Percentiles rank a stretch among this genome's conserved stretches.
Conservation (phyloP, 2,329 filamentous ascomycete species). For the Calonectria hongkongensis region DNA sequence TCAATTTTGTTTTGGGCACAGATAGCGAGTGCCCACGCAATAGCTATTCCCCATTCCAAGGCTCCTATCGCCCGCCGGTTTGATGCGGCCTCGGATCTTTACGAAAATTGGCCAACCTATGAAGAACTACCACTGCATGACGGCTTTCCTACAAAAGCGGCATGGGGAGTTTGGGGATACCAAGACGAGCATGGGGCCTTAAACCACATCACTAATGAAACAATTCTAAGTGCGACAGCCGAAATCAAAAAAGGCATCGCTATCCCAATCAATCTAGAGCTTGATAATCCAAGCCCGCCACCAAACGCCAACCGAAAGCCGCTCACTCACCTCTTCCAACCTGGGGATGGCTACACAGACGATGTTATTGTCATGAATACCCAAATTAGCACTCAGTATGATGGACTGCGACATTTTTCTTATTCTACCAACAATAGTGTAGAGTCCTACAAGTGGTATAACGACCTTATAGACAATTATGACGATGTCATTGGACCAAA, state of each 20-base stretch:
- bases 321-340: slow-evolving; percentile 4
- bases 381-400: slow-evolving; percentile 9
- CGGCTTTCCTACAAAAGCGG: slow-evolving; percentile 4
- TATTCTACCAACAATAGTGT: slow-evolving; percentile 10
- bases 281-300: not conserved
- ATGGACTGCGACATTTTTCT: slow-evolving; percentile 1
- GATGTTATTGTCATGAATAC: slow-evolving; percentile 19
- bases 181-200: slow-evolving; percentile 2
- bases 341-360: slow-evolving; percentile 5
- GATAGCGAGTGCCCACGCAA: not conserved
- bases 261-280: not conserved
- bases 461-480: not conserved
- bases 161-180: not conserved
- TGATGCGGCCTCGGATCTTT: not conserved
- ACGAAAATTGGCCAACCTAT: slow-evolving; percentile 6
- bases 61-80: not conserved
- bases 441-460: not conserved
- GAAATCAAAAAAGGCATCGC: not conserved
- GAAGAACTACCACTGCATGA: not conserved
- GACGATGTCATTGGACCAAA: slow-evolving; percentile 3
- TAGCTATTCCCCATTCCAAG: not conserved
- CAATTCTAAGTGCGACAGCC: not conserved
- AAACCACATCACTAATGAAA: slow-evolving; percentile 11
- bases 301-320: slow-evolving; percentile 17
- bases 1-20: not conserved